Conservation (phyloP, 2,329 filamentous ascomycete genomes). For the Penicillium sp. region DNA sequence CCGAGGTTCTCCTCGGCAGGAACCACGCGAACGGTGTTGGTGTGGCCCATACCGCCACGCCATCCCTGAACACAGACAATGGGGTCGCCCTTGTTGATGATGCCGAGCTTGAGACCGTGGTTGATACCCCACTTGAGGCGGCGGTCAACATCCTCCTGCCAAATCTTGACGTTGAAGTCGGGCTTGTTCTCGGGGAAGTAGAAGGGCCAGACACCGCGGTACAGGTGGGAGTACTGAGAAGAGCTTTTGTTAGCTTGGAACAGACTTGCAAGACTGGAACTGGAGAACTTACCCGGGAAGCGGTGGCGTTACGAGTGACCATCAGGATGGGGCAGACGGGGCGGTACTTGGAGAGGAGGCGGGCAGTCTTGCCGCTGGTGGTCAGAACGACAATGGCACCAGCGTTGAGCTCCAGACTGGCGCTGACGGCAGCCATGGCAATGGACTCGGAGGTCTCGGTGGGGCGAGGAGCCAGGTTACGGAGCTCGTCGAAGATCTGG, state of each 20-base stretch:
- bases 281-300: slow-evolving; percentile 67
- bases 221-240: slow-evolving; percentile 78
- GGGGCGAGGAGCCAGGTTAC: slow-evolving; percentile 78
- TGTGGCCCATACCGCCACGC: slow-evolving; percentile 70
- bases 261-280: background rate
- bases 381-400: slow-evolving; percentile 95
- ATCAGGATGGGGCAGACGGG: slow-evolving; percentile 99
- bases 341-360: slow-evolving; percentile 96
- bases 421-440: slow-evolving; percentile 94
- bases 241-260: slow-evolving; percentile 22
- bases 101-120: slow-evolving; percentile 79
- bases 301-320: slow-evolving; percentile 85
- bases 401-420: slow-evolving; percentile 93
- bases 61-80: slow-evolving; percentile 71
- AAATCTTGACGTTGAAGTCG: slow-evolving; percentile 88
- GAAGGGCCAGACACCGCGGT: slow-evolving; percentile 98
- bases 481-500: slow-evolving; percentile 93
- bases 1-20: slow-evolving; percentile 53
- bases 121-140: slow-evolving; percentile 96
- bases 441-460: slow-evolving; percentile 90
- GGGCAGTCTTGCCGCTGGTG: slow-evolving; percentile 90
- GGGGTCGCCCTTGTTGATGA: slow-evolving; percentile 76
- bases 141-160: slow-evolving; percentile 98
- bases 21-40: slow-evolving; percentile 63
- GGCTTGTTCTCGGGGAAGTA: slow-evolving; percentile 90